Conservation (phyloP, 495 filamentous ascomycete species). For the Annulohypoxylon maeteangense region DNA sequence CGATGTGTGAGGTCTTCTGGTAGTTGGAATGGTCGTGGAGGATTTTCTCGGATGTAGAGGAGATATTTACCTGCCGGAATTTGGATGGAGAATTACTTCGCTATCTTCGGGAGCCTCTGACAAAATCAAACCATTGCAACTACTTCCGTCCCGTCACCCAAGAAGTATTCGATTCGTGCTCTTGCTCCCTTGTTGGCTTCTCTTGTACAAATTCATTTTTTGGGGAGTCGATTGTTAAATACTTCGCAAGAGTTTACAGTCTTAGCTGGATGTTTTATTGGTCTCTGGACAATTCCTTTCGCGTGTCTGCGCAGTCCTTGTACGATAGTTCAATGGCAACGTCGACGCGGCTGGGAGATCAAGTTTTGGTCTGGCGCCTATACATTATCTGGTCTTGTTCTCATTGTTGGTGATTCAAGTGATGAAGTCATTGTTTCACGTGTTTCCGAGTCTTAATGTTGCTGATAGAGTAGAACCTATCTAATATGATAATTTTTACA, state of each 20-base stretch:
- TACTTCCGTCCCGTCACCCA: constrained; percentile 46
- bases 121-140: constrained; percentile 50
- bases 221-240: constrained; percentile 39
- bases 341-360: constrained; percentile 52
- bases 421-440: background rate
- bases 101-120: constrained; percentile 27
- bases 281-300: constrained; percentile 42
- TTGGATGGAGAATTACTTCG: constrained; percentile 30
- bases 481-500: background rate
- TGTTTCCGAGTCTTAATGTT: background rate
- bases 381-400: constrained; percentile 9
- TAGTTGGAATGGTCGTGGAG: constrained; percentile 45
- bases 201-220: constrained; percentile 42
- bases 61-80: constrained; percentile 7
- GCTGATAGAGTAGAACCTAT: background rate
- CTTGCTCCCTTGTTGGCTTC: constrained; percentile 34
- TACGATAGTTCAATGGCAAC: constrained; percentile 46
- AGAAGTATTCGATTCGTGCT: constrained; percentile 43
- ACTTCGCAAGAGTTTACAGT: constrained; percentile 35
- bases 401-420: background rate
- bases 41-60: constrained; percentile 30
- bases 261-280: constrained; percentile 56
- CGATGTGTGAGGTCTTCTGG: constrained; percentile 53
- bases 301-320: constrained; percentile 40
- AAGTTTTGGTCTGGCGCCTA: constrained; percentile 55